Evolutionary conservation across 345 rosid genomes (phyloP).

Genomic region (Brassica nigra): DNA sequence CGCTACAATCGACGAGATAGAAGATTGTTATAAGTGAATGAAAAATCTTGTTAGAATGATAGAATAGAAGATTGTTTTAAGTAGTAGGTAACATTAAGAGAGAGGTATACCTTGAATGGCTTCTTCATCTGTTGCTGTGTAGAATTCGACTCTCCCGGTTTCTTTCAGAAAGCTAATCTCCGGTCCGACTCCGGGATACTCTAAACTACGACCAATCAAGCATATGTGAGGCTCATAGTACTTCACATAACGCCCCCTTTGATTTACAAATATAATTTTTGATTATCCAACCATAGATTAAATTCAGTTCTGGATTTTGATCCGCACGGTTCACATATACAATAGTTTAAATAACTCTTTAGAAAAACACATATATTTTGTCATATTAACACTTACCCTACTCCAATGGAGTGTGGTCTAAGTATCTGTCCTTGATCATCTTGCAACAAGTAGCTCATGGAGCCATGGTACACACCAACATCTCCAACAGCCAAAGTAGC

Average conservation of each 20-base stretch:
- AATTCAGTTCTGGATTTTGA: not conserved
- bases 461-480: conserved; percentile 85
- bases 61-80: not conserved
- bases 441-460: conserved; percentile 76
- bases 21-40: not conserved
- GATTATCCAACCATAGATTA: not conserved
- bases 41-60: not conserved
- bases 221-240: not conserved
- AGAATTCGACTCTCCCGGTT: conserved; percentile 62
- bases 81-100: not conserved
- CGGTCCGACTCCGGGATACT: conserved; percentile 87
- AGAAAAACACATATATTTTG: not conserved
- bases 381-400: conserved; percentile 46
- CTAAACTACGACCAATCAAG: conserved; percentile 47
- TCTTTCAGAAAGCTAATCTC: conserved; percentile 75
- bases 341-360: not conserved
- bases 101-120: conserved; percentile 51
- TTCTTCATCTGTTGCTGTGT: conserved; percentile 68
- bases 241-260: not conserved
- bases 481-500: conserved; percentile 80
- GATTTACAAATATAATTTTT: not conserved
- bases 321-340: not conserved
- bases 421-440: conserved; percentile 74
- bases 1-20: conserved; percentile 42
- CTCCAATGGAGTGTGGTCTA: conserved; percentile 60